Conservation (phyloP, 345 rosid genomes). For the Sisymbrium irio region DNA sequence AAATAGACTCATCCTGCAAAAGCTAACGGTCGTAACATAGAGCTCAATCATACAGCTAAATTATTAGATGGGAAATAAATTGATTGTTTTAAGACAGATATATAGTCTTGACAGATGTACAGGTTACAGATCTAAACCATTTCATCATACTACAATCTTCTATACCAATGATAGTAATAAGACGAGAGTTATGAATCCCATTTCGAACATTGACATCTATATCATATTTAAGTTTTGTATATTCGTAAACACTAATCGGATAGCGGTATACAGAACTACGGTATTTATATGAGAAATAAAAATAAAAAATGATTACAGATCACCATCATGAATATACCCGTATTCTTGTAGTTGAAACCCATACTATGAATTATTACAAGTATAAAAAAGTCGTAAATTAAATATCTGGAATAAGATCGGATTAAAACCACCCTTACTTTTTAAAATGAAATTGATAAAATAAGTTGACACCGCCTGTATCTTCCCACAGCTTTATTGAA, state of each 20-base stretch:
- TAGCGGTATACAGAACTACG: not conserved
- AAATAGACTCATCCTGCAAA: not conserved
- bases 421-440: not conserved
- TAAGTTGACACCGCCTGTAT: constrained; percentile 54
- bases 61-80: not conserved
- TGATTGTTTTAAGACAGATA: not conserved
- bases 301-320: not conserved
- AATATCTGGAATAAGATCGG: constrained; percentile 8
- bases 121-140: constrained; percentile 15
- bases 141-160: constrained; percentile 16
- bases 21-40: not conserved
- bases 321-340: not conserved
- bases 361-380: not conserved
- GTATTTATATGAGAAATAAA: not conserved
- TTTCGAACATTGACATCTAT: not conserved
- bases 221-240: not conserved
- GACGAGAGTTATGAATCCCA: not conserved
- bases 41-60: not conserved
- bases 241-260: not conserved
- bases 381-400: not conserved
- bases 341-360: not conserved
- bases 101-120: constrained; percentile 12
- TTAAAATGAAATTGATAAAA: not conserved
- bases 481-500: constrained; percentile 99
- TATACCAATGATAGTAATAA: not conserved